Base-by-base conservation (phyloP, 208 protist genomes). In the Naegleria lovaniensis region DNA sequence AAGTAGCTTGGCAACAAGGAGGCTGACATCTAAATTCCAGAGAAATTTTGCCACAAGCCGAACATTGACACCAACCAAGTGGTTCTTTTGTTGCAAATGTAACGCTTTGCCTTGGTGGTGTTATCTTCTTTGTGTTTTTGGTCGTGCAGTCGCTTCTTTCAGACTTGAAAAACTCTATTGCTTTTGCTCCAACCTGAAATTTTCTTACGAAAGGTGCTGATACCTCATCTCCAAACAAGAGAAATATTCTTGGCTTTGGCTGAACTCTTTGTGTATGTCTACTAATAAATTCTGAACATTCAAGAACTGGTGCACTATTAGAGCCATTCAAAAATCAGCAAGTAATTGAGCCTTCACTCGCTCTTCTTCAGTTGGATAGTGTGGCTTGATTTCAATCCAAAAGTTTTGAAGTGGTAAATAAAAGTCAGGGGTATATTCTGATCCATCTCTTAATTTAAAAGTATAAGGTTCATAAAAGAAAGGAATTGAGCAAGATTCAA, bases 331-430 rank as follows among this genome's bases (percentile, higher is more conserved):
- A 88, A 58, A 5, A 51, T 38, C 36, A 41, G 29, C 9, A 15
- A 89, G 39, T 19, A 41, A 6, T 40, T 89, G 19, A 38, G 85
- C 85, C 59, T 40, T 89, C 2, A 15, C 13, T 89, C 85, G n/a
- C 67, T 89, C 85, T 52, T 89, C 85, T 40, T 89, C 85, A 41
- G n/a, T 89, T 52, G 85, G 85, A 89, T 89, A 89, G 41, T 5
- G 16, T 55, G 85, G 85, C 39, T 89, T 89, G 40, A 89, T 89
- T 89, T 89, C 85, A 67, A 89, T 38, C 85, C 85, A 89, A 25
- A 67, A 55, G 19, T 89, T 52, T 19, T 22, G 5, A 41, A 6
- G 15, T 19, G 85, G 85, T 29, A 89, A 67, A 67, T 89, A 89
- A 40, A 89, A 89, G 59, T 89, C 85, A 38, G 85, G 85, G 5